Evolutionary conservation across 1,139 yeast genomes (phyloP), one percentile per base, ranked within the genome.

Genomic region (Debaryomyces sp.): DNA sequence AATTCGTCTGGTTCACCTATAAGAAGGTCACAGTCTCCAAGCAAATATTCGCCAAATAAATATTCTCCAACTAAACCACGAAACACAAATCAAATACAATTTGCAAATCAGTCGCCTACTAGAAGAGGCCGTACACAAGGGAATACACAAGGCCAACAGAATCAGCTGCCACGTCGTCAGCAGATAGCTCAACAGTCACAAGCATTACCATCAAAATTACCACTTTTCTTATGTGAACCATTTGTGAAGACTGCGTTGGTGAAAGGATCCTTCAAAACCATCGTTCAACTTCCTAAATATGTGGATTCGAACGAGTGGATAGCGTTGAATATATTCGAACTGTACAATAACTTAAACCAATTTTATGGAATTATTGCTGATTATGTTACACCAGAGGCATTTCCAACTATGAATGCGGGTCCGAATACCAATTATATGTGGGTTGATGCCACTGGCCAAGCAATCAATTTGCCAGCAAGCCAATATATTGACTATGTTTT

Each of bases 271-370:
- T 95, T 91, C 73, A 91, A 89, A 61, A 92, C 99, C 1, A 94
- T 94, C 55, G 98, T 94, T 1, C 96, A 89, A 64, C 77, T 90
- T 27, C 99, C 99, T 22, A 90, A 89, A 64, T 94, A 92, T 62
- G 98, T 95, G 22, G 98, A 95, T 62, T 78, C 82, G 53, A 89
- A 92, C 45, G 99, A 94, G 66, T 94, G 99, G 99, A 77, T 94
- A 21, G 97, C 98, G 1, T 78, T 95, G 47, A 94, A 92, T 64
- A 84, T 90, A 9, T 92, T 92, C 68, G 99, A 94, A 67, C 82
- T 89, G 58, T 91, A 86, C 73, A 87, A 89, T 49, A 89, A 90
- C 61, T 70, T 94, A 54, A 88, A 89, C 58, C 94, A 89, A 62
- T 90, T 92, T 60, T 91, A 89, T 64, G 96, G 95, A 1, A 89